These are phyloP conservation scores for Kwoniella botswanensis DNA, from an alignment of 768 basidiomycete species.

Conservation along the genomic window DNA sequence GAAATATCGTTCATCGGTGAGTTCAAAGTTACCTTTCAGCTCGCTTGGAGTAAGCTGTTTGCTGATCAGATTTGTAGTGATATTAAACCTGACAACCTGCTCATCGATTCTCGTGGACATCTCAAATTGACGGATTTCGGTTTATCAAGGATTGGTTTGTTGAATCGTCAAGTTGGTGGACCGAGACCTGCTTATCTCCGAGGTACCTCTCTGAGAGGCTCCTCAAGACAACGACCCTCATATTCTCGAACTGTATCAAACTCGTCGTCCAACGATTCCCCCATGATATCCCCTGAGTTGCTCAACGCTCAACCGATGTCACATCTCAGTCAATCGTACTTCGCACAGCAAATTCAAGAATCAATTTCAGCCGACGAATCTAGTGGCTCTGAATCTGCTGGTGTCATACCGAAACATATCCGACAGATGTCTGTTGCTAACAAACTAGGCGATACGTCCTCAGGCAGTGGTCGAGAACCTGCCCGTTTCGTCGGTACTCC, in stretches of 20 bases:
- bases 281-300: constrained; percentile 55
- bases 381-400: constrained; percentile 73
- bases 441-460: constrained; percentile 59
- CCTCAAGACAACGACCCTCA: constrained; percentile 61
- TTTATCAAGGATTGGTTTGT: constrained; percentile 92
- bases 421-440: constrained; percentile 37
- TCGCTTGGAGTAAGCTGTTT: no score
- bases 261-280: constrained; percentile 53
- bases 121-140: constrained; percentile 98
- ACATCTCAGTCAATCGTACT: constrained; percentile 57
- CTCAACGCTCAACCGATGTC: constrained; percentile 38
- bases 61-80: constrained; percentile 66
- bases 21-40: constrained; percentile 42
- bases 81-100: constrained; percentile 94
- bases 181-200: constrained; percentile 54
- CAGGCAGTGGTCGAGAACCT: constrained; percentile 66
- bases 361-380: constrained; percentile 67
- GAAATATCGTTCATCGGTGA: constrained; percentile 95
- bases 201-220: constrained; percentile 43
- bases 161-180: constrained; percentile 80
- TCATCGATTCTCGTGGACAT: constrained; percentile 95
- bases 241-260: constrained; percentile 33
- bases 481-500: constrained; percentile 97
- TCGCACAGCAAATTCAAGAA: constrained; percentile 41
- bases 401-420: constrained; percentile 39